Percentiles rank a stretch among this genome's conserved stretches.
phyloP scores from a whole-genome alignment of 768 basidiomycete genomes.

The Termitomyces sp. region DNA sequence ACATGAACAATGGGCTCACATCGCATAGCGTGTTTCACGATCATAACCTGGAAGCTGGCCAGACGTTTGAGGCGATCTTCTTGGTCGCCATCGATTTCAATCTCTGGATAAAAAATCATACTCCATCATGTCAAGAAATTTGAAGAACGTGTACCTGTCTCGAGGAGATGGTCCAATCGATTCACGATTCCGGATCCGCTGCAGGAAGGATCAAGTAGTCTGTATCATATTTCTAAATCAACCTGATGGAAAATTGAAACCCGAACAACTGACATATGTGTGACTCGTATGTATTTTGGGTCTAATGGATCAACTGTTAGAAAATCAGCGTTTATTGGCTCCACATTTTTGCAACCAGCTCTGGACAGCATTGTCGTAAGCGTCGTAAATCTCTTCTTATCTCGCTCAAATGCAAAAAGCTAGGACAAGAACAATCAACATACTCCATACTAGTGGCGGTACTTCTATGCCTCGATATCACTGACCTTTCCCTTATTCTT shows the following conservation, averaged over 20 bases:
- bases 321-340: slow-evolving; percentile 78
- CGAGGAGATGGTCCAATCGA: slow-evolving; percentile 79
- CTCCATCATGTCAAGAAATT: slow-evolving; percentile 1
- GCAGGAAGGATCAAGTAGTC: slow-evolving; percentile 93
- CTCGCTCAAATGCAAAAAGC: slow-evolving; percentile 88
- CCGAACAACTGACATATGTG: slow-evolving; percentile 71
- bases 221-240: slow-evolving; percentile 22
- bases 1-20: slow-evolving; percentile 45
- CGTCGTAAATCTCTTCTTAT: slow-evolving; percentile 75
- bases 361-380: slow-evolving; percentile 81
- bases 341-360: slow-evolving; percentile 79
- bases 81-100: slow-evolving; percentile 50
- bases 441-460: neutral
- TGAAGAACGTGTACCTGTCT: slow-evolving; percentile 46
- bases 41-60: slow-evolving; percentile 81
- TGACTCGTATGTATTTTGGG: slow-evolving; percentile 55
- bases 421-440: slow-evolving; percentile 18
- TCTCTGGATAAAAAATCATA: slow-evolving; percentile 29
- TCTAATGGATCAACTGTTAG: slow-evolving; percentile 68
- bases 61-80: slow-evolving; percentile 78
- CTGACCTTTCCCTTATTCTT: slow-evolving; percentile 71
- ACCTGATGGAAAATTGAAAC: neutral
- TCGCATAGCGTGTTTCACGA: slow-evolving; percentile 94
- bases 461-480: neutral
- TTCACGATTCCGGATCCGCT: slow-evolving; percentile 93